These are phyloP conservation scores for Sporothrix inflata DNA, from an alignment of 2,329 filamentous ascomycete genomes.

Conservation along the genomic window DNA sequence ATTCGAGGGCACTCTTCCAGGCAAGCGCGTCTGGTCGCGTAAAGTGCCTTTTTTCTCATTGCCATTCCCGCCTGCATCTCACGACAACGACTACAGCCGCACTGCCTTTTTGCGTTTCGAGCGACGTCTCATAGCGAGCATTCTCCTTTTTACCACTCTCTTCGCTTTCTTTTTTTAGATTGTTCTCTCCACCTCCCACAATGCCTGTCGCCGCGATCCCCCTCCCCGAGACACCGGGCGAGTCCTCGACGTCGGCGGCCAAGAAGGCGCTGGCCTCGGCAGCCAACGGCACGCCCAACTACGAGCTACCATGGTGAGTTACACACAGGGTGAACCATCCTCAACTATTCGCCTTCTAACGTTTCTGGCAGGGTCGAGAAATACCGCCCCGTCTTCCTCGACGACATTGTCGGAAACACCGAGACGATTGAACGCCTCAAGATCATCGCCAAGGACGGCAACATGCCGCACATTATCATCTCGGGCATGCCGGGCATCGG, in stretches of 20 bases:
- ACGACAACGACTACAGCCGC: background rate
- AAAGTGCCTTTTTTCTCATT: conserved; percentile 21
- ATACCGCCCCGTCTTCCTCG: conserved; percentile 90
- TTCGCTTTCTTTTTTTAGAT: background rate
- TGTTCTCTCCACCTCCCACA: background rate
- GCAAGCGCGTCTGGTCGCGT: conserved; percentile 27
- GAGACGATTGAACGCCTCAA: conserved; percentile 97
- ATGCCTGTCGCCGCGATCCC: conserved; percentile 46
- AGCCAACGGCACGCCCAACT: conserved; percentile 58
- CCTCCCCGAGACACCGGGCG: conserved; percentile 54
- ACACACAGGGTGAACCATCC: too few relatives aligned
- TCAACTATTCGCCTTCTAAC: too few relatives aligned
- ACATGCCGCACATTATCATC: conserved; percentile 99
- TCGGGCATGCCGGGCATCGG: conserved; percentile 99
- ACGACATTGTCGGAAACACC: conserved; percentile 96
- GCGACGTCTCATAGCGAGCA: background rate
- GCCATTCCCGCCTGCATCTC: background rate
- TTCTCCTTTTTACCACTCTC: background rate
- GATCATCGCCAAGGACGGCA: conserved; percentile 97
- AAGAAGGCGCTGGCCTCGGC: conserved; percentile 59
- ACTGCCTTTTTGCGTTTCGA: background rate
- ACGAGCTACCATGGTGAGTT: conserved; percentile 78
- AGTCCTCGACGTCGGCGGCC: conserved; percentile 61
- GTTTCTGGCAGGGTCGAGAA: conserved; percentile 81
- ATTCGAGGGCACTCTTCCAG: background rate